Evolutionary conservation across 2,329 filamentous ascomycete species (phyloP).

Genomic region (Dothistroma septosporum): DNA sequence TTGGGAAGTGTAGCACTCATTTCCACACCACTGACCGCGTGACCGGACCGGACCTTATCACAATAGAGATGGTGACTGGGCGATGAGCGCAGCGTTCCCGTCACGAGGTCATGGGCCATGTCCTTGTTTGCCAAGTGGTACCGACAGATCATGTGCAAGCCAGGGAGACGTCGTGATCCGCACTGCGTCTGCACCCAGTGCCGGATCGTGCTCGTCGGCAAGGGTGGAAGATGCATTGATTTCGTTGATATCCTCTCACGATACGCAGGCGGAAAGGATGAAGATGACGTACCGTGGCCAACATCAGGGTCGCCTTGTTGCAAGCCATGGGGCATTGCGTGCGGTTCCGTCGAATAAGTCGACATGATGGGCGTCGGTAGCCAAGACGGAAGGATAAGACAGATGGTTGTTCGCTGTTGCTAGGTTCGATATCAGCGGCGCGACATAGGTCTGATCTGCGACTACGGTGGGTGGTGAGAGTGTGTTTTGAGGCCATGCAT

Average conservation of each 20-base stretch:
- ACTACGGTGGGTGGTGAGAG: background rate
- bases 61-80: background rate
- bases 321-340: slow-evolving; percentile 15
- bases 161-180: background rate
- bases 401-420: background rate
- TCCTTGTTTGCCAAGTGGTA: background rate
- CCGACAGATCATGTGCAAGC: slow-evolving; percentile 1
- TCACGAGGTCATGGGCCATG: background rate
- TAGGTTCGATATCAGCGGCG: slow-evolving; percentile 6
- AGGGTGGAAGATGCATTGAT: background rate
- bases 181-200: slow-evolving; percentile 2
- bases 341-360: slow-evolving; percentile 14
- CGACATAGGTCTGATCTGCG: background rate
- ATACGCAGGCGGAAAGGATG: background rate
- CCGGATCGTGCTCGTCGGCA: background rate
- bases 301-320: slow-evolving; percentile 13
- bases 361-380: slow-evolving; percentile 11
- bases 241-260: background rate
- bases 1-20: background rate
- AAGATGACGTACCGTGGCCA: slow-evolving; percentile 16
- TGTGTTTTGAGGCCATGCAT: background rate
- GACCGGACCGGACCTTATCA: background rate
- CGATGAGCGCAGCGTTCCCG: background rate
- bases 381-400: background rate
- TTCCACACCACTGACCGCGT: background rate